A percentile compares a stretch with the other conserved stretches of the same genome.
Conservation (phyloP, 805 yeast genomes). For the Sugiyamaella boreocaroliniensis region DNA sequence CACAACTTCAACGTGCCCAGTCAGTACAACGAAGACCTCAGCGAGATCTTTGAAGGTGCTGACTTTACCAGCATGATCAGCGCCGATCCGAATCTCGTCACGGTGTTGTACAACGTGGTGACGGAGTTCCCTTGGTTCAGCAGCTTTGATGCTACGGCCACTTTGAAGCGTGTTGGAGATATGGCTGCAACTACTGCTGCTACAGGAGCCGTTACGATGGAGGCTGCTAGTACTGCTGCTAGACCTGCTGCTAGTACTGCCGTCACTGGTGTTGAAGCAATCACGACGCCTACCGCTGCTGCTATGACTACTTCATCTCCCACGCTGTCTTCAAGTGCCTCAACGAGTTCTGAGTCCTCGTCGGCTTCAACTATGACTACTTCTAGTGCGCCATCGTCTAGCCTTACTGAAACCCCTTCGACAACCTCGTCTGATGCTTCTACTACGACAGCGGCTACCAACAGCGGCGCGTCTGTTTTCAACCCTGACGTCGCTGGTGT, state of each 20-base stretch:
- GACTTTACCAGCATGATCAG: conserved; percentile 5
- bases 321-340: too few species aligned
- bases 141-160: conserved; percentile 7
- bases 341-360: too few species aligned
- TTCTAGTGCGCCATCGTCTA: too few species aligned
- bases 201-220: background rate
- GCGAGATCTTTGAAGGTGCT: conserved; percentile 11
- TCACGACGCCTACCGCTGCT: too few species aligned
- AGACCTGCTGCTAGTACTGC: too few species aligned
- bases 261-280: background rate
- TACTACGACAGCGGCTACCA: background rate
- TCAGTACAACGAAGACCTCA: conserved; percentile 8
- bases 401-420: too few species aligned
- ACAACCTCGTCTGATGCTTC: background rate
- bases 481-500: too few species aligned
- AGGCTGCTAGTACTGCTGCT: too few species aligned
- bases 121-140: conserved; percentile 16
- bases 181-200: background rate
- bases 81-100: conserved; percentile 8
- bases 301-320: too few species aligned
- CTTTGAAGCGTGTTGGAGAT: background rate
- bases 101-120: conserved; percentile 11
- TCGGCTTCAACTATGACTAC: too few species aligned
- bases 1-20: conserved; percentile 10
- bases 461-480: background rate